These are phyloP conservation scores for Ascochyta lentis DNA, from an alignment of 2,329 filamentous ascomycete species.

Conservation along the genomic window DNA sequence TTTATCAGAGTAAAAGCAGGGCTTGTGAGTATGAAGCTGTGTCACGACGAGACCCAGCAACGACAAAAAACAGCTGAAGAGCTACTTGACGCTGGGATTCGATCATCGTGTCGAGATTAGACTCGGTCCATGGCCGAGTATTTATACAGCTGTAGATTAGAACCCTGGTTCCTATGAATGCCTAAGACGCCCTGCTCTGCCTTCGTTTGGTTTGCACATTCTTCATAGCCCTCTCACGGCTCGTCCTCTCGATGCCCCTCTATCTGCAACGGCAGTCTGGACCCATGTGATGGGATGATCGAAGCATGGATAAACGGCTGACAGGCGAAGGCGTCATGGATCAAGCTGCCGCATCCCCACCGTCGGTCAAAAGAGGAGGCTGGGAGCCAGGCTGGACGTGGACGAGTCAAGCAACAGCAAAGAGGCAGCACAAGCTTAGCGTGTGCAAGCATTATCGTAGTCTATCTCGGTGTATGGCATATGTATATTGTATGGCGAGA, in stretches of 20 bases:
- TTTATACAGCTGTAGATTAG: too few species aligned
- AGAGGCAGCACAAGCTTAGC: not conserved
- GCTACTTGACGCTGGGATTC: too few species aligned
- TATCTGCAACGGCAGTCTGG: not conserved
- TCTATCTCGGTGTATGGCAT: not conserved
- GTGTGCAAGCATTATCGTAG: not conserved
- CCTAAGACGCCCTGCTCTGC: too few species aligned
- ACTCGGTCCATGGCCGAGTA: too few species aligned
- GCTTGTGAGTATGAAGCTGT: too few species aligned
- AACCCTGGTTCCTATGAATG: too few species aligned
- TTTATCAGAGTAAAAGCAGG: not conserved
- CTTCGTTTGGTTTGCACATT: too few species aligned
- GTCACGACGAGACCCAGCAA: too few species aligned
- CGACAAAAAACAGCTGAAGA: too few species aligned
- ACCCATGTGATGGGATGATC: constrained; percentile 1
- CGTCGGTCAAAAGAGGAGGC: not conserved
- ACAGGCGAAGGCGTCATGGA: constrained; percentile 13
- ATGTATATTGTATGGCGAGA: not conserved
- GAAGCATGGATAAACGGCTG: constrained; percentile 12
- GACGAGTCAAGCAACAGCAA: not conserved
- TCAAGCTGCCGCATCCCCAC: constrained; percentile 5
- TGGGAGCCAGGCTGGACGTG: not conserved
- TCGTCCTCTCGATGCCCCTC: too few species aligned
- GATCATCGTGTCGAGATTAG: too few species aligned
- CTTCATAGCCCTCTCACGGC: too few species aligned